Conservation (phyloP, 768 basidiomycete species). For the Boletellus ananiceps region DNA sequence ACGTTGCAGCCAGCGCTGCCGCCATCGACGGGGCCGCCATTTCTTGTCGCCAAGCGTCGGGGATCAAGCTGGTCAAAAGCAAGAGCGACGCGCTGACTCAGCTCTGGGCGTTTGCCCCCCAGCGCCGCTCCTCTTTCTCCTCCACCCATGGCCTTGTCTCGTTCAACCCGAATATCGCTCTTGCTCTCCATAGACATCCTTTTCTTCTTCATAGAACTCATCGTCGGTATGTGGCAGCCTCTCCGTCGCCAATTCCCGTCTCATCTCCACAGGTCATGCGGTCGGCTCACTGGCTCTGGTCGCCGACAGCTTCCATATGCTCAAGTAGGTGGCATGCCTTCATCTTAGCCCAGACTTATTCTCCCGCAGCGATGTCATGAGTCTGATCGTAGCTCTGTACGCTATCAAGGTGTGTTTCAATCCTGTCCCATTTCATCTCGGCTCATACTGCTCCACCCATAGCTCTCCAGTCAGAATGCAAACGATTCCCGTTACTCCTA, state of each 20-base stretch:
- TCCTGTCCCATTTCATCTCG: conserved; percentile 3
- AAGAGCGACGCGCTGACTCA: conserved; percentile 20
- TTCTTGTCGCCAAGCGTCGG: background rate
- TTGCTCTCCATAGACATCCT: conserved; percentile 79
- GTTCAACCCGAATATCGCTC: conserved; percentile 68
- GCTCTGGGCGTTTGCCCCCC: background rate
- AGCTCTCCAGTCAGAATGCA: conserved; percentile 62
- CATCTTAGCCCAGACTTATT: conserved; percentile 10
- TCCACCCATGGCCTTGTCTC: conserved; percentile 43
- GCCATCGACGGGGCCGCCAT: conserved; percentile 87
- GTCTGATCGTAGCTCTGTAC: conserved; percentile 90
- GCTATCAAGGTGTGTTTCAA: conserved; percentile 65
- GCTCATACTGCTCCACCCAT: conserved; percentile 6
- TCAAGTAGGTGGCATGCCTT: conserved; percentile 61
- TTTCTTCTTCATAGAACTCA: conserved; percentile 86
- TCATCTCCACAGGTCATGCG: conserved; percentile 66
- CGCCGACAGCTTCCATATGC: conserved; percentile 98
- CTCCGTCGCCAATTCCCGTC: conserved; percentile 4
- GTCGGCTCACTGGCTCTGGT: conserved; percentile 93
- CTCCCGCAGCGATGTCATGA: conserved; percentile 83
- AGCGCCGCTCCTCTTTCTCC: background rate
- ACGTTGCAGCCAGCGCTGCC: conserved; percentile 81
- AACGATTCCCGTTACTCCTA: conserved; percentile 83
- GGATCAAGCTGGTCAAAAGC: background rate
- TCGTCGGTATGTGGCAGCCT: conserved; percentile 51